Conservation (phyloP, 2,329 filamentous ascomycete species). For the Xylaria multiplex region DNA sequence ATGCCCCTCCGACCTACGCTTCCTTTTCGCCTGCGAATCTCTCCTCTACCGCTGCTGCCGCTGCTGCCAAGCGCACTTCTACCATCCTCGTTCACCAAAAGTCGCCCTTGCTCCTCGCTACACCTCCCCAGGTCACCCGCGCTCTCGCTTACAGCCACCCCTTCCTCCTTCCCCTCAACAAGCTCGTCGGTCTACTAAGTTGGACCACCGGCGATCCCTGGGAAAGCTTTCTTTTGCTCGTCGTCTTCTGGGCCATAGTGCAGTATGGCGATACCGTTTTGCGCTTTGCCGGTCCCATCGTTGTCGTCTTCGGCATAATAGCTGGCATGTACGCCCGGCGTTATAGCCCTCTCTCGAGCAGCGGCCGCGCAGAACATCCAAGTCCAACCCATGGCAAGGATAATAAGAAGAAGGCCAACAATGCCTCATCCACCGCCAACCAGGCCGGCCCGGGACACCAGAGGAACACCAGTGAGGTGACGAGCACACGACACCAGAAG, state of each 20-base stretch:
- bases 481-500: slow-evolving; percentile 83
- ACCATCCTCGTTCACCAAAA: slow-evolving; percentile 98
- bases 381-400: slow-evolving; percentile 39
- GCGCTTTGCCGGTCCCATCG: slow-evolving; percentile 81
- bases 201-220: slow-evolving; percentile 95
- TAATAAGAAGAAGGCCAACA: slow-evolving; percentile 50
- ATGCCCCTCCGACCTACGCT: slow-evolving; percentile 78
- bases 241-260: slow-evolving; percentile 84
- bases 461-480: slow-evolving; percentile 64
- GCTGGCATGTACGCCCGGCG: slow-evolving; percentile 90
- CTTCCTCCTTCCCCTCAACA: slow-evolving; percentile 89
- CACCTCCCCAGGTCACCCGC: slow-evolving; percentile 92
- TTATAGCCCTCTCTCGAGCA: slow-evolving; percentile 90
- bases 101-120: slow-evolving; percentile 89
- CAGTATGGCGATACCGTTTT: slow-evolving; percentile 89
- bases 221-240: slow-evolving; percentile 94
- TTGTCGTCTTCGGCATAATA: slow-evolving; percentile 82
- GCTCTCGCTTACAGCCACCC: slow-evolving; percentile 96
- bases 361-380: slow-evolving; percentile 70
- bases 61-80: slow-evolving; percentile 79
- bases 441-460: slow-evolving; percentile 51
- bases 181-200: slow-evolving; percentile 83
- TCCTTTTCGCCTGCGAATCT: slow-evolving; percentile 88
- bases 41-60: slow-evolving; percentile 68
- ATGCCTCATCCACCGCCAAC: slow-evolving; percentile 40